Conservation (phyloP, 164 flowering plant genomes). For the Berberis vulgaris region DNA sequence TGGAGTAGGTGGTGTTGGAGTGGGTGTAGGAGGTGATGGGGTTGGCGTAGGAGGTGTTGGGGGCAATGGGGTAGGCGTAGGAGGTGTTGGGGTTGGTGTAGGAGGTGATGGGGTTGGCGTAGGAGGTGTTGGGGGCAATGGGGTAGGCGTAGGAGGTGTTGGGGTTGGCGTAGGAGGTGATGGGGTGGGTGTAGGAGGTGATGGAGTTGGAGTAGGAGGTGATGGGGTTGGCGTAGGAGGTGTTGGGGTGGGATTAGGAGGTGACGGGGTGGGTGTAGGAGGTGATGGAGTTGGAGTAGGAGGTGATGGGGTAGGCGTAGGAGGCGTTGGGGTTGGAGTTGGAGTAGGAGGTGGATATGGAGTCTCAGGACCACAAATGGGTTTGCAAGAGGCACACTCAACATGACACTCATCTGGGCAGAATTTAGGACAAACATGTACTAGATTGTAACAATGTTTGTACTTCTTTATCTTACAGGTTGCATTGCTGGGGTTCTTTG, state of each 20-base stretch:
- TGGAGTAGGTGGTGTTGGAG: neutral
- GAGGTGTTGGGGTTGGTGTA: neutral
- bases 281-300: too few species aligned
- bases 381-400: conserved; percentile 16
- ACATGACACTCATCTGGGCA: conserved; percentile 30
- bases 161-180: neutral
- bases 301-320: too few species aligned
- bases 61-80: neutral
- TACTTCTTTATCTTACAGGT: conserved; percentile 22
- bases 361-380: neutral
- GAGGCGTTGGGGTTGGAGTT: too few species aligned
- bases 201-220: too few species aligned
- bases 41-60: neutral
- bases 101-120: neutral
- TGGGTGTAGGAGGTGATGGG: neutral
- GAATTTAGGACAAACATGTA: conserved; percentile 32
- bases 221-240: too few species aligned
- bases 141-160: neutral
- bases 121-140: neutral
- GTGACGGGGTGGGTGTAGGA: neutral
- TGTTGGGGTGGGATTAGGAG: neutral
- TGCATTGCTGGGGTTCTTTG: conserved; percentile 6
- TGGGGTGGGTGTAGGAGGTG: neutral
- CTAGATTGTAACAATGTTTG: conserved; percentile 32
- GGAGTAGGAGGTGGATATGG: neutral